Evolutionary conservation across 1,139 yeast genomes (phyloP).

Genomic region (Kazachstania sp.): DNA sequence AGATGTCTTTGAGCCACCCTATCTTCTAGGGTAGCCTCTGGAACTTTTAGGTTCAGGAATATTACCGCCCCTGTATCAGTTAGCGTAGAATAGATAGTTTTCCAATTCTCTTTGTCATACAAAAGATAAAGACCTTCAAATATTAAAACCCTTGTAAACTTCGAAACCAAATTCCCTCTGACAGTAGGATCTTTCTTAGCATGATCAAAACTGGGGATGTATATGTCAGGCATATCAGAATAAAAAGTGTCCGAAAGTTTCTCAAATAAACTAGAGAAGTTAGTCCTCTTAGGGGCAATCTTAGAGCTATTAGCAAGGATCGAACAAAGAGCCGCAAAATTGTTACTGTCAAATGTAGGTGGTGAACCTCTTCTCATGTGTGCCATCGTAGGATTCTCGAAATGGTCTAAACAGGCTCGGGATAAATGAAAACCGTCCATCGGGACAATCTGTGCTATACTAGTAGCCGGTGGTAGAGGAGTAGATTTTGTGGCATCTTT

Average conservation of each 20-base stretch:
- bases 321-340: slow-evolving; percentile 35
- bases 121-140: slow-evolving; percentile 59
- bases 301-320: slow-evolving; percentile 22
- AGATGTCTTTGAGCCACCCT: slow-evolving; percentile 69
- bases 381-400: slow-evolving; percentile 51
- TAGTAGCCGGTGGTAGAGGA: slow-evolving; percentile 2
- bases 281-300: slow-evolving; percentile 10
- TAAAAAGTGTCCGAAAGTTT: slow-evolving; percentile 15
- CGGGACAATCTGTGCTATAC: slow-evolving; percentile 39
- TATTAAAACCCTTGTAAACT: slow-evolving; percentile 41
- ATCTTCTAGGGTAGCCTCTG: slow-evolving; percentile 38
- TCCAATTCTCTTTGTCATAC: slow-evolving; percentile 46
- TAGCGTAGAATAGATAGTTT: slow-evolving; percentile 30
- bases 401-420: slow-evolving; percentile 41
- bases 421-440: slow-evolving; percentile 85
- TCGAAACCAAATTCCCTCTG: slow-evolving; percentile 37
- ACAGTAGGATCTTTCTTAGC: slow-evolving; percentile 52
- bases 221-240: slow-evolving; percentile 31
- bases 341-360: slow-evolving; percentile 63
- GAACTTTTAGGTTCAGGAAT: slow-evolving; percentile 35
- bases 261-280: slow-evolving; percentile 9
- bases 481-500: background rate
- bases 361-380: slow-evolving; percentile 73
- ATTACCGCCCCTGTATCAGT: slow-evolving; percentile 15
- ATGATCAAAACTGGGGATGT: slow-evolving; percentile 75